These are phyloP conservation scores for Colletotrichum sp. DNA, from an alignment of 2,329 filamentous ascomycete species.

Conservation along the genomic window DNA sequence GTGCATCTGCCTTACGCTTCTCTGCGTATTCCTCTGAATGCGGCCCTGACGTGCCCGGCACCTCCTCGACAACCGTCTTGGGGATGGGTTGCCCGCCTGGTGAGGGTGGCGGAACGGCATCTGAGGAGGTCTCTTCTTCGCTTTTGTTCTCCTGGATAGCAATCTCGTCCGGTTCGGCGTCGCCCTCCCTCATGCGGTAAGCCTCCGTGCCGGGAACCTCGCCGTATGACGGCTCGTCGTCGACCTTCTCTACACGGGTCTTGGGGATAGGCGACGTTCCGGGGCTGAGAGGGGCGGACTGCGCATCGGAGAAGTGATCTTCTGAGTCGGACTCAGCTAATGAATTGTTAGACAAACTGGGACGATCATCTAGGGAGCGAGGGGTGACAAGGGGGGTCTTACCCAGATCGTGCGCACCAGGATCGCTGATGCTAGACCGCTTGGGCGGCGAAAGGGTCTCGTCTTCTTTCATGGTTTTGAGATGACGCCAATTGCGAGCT, in stretches of 20 bases:
- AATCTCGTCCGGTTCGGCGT: conserved; percentile 67
- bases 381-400: conserved; percentile 10
- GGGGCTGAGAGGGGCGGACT: conserved; percentile 53
- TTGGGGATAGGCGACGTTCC: conserved; percentile 59
- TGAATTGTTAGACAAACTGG: conserved; percentile 27
- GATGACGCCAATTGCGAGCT: neutral
- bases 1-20: conserved; percentile 55
- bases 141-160: conserved; percentile 40
- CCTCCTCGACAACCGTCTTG: conserved; percentile 59
- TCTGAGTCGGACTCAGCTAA: conserved; percentile 65
- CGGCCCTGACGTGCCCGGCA: conserved; percentile 47
- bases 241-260: conserved; percentile 63
- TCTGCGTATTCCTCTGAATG: conserved; percentile 49
- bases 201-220: conserved; percentile 67
- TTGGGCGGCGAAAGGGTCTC: conserved; percentile 45
- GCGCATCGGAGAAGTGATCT: conserved; percentile 73
- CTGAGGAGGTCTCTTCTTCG: conserved; percentile 26
- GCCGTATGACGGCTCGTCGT: conserved; percentile 62
- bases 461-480: conserved; percentile 34
- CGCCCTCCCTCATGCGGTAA: conserved; percentile 58
- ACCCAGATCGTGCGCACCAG: conserved; percentile 67
- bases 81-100: conserved; percentile 48
- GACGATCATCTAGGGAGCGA: neutral
- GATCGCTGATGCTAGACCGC: conserved; percentile 51
- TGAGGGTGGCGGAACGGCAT: conserved; percentile 22